Evolutionary conservation across 75 land plant genomes (phyloP).

Genomic region (Sequoia sempervirens): DNA sequence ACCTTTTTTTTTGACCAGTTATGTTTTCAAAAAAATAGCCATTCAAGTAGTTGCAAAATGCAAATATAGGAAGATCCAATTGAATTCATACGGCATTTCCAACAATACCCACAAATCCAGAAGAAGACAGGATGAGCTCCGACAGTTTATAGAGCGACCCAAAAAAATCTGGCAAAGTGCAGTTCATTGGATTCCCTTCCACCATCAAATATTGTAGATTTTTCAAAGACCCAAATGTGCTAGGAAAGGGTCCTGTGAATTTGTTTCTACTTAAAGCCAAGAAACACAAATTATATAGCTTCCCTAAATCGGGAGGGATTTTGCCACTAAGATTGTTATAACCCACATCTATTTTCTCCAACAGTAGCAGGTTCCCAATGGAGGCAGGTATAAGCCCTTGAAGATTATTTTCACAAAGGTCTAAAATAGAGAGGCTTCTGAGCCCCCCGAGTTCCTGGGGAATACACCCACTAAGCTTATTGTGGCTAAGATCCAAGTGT

Average conservation of each 20-base stretch:
- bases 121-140: constrained; percentile 7
- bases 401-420: constrained; percentile 22
- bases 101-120: neutral
- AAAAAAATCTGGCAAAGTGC: constrained; percentile 3
- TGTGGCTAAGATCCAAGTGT: constrained; percentile 62
- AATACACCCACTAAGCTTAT: constrained; percentile 17
- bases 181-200: constrained; percentile 11
- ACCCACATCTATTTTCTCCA: constrained; percentile 22
- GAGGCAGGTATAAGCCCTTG: constrained; percentile 19
- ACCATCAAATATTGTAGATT: constrained; percentile 12
- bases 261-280: constrained; percentile 15
- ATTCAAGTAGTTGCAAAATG: no score
- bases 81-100: neutral
- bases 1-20: no score
- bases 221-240: neutral
- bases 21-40: no score
- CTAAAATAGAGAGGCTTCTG: constrained; percentile 15
- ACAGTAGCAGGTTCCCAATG: neutral
- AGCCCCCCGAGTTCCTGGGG: constrained; percentile 19
- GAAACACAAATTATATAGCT: constrained; percentile 14
- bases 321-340: constrained; percentile 19
- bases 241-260: constrained; percentile 17
- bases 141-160: neutral
- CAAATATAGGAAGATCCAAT: neutral
- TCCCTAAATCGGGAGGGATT: constrained; percentile 23